phyloP scores from a whole-genome alignment of 139 green algal species.

The Choricystis sp. region DNA sequence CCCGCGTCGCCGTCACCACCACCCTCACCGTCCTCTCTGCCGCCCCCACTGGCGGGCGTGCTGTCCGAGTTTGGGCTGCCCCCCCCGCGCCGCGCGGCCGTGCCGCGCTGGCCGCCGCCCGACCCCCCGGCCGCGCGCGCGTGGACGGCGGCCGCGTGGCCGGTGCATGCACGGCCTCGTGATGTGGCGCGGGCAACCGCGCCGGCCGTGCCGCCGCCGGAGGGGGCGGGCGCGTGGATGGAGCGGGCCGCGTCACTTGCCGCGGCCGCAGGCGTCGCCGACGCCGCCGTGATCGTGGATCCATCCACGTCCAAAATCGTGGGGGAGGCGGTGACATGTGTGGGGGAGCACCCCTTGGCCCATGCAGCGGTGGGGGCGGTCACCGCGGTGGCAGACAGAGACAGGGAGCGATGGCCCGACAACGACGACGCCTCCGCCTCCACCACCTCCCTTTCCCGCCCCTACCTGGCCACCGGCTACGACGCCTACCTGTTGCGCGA shows the following conservation, averaged over 20 bases:
- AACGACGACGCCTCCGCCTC: not conserved
- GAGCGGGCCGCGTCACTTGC: not conserved
- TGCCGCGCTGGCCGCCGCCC: too few relatives aligned
- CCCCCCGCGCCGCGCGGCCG: too few relatives aligned
- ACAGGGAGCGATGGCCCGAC: not conserved
- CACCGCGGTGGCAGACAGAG: not conserved
- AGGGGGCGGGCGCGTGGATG: not conserved
- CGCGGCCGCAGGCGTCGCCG: not conserved
- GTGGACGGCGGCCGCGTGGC: too few relatives aligned
- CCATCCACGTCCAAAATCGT: not conserved
- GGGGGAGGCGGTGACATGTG: not conserved
- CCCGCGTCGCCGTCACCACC: not conserved
- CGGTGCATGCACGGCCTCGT: too few relatives aligned
- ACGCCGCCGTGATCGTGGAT: not conserved
- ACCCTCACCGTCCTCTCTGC: not conserved
- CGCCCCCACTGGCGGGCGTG: too few relatives aligned
- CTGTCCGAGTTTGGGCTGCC: too few relatives aligned
- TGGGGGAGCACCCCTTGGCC: not conserved
- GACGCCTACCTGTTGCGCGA: conserved; percentile 72
- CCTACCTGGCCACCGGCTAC: conserved; percentile 86
- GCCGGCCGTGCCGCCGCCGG: too few relatives aligned
- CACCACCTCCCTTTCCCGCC: too few relatives aligned
- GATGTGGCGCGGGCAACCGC: not conserved
- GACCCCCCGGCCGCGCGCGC: too few relatives aligned
- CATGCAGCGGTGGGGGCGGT: not conserved